These are phyloP conservation scores for Cucumis hystrix DNA, from an alignment of 306 rosid species.

Conservation along the genomic window DNA sequence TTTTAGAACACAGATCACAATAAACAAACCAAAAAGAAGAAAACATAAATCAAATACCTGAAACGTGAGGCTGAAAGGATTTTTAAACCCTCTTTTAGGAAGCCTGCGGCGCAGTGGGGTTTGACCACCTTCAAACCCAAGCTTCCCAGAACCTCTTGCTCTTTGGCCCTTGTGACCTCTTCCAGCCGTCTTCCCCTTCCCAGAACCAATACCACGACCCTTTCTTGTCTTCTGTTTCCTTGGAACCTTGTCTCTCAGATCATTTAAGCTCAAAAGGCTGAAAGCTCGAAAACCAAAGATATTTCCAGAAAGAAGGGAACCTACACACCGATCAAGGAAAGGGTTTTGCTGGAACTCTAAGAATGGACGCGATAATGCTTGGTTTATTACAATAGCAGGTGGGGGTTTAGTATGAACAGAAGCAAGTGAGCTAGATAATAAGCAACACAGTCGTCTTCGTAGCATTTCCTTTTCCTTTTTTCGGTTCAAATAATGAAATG, in stretches of 20 bases:
- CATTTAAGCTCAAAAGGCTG: constrained; percentile 85
- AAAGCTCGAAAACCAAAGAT: constrained; percentile 45
- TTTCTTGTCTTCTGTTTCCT: constrained; percentile 83
- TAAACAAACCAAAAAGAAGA: background rate
- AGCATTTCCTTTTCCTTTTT: constrained; percentile 13
- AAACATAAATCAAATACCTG: constrained; percentile 37
- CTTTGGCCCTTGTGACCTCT: constrained; percentile 93
- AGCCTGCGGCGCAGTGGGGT: constrained; percentile 84
- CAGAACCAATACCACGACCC: constrained; percentile 97
- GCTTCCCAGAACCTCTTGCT: constrained; percentile 75
- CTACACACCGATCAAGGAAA: background rate
- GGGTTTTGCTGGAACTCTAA: background rate
- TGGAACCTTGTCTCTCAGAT: constrained; percentile 68
- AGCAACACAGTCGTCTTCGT: constrained; percentile 18
- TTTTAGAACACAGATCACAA: background rate
- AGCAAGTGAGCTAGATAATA: constrained; percentile 18
- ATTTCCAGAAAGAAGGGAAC: background rate
- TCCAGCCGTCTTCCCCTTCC: constrained; percentile 99
- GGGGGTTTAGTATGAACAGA: constrained; percentile 2
- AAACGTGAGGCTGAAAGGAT: constrained; percentile 83
- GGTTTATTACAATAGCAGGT: constrained; percentile 6
- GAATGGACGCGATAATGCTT: background rate
- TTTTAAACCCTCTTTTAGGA: constrained; percentile 86
- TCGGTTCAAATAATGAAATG: background rate
- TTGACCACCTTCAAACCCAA: constrained; percentile 96